These are phyloP conservation scores for Corniculantispora saksenae DNA, from an alignment of 2,329 filamentous ascomycete genomes.

Conservation along the genomic window DNA sequence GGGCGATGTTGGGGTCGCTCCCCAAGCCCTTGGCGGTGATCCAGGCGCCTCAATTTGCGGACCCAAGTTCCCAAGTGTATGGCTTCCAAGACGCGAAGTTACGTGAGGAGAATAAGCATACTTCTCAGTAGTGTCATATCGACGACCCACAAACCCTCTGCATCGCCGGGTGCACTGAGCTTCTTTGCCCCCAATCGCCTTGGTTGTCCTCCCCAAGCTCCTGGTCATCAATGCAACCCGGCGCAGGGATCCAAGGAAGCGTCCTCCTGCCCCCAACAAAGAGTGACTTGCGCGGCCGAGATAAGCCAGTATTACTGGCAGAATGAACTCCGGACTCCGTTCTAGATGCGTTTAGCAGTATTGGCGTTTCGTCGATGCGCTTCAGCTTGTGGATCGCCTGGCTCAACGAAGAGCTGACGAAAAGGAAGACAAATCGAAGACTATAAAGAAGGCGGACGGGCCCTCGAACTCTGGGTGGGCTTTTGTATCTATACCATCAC, in stretches of 20 bases:
- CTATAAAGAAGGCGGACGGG: conserved; percentile 9
- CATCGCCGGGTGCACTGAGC: conserved; percentile 3
- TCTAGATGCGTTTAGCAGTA: conserved; percentile 11
- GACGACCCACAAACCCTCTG: conserved; percentile 5
- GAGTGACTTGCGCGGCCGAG: neutral
- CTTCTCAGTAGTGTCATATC: conserved; percentile 19
- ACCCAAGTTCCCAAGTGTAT: neutral
- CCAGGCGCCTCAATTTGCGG: conserved; percentile 1
- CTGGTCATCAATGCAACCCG: conserved; percentile 12
- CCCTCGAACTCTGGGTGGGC: neutral
- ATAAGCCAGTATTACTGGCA: conserved; percentile 20
- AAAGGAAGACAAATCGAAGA: neutral
- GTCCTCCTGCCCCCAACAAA: conserved; percentile 2
- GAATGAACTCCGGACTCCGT: conserved; percentile 9
- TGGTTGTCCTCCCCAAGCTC: conserved; percentile 8
- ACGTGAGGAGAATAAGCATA: conserved; percentile 21
- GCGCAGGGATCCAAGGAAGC: neutral
- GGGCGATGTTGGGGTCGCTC: conserved; percentile 4
- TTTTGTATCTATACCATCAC: neutral
- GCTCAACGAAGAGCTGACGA: conserved; percentile 6
- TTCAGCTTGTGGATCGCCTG: conserved; percentile 2
- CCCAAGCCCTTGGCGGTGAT: conserved; percentile 1
- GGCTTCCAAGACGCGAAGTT: conserved; percentile 16
- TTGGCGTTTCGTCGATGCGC: neutral
- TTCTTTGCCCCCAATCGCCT: neutral